Evolutionary conservation across 257 asterid species (phyloP), one percentile per base, ranked within the genome.

Genomic region (Forsythia viridissima): DNA sequence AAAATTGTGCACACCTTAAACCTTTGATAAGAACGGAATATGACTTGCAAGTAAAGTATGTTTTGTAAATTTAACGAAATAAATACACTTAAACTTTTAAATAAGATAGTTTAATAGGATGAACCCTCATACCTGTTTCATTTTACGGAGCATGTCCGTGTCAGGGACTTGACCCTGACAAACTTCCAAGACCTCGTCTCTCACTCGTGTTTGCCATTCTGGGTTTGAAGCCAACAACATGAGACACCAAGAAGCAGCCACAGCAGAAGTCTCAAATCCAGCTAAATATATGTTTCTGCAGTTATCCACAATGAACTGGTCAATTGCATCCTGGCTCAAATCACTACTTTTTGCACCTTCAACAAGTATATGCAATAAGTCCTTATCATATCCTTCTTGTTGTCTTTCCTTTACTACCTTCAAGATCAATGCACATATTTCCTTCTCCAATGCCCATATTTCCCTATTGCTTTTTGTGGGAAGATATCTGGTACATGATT

Each of bases 221-320:
- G 89, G 89, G 71, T 85, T 80, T 3, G 87, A 83, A 39, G 92
- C 92, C 72, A 89, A 39, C 41, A 85, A 73, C 91, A 89, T 85
- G 42, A 89, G 81, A 66, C 86, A 84, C 92, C 92, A 89, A 0
- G 88, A 79, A 21, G 90, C 91, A 0, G 91, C 76, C 18, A 85
- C 73, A 1, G 91, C 91, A 5, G 90, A 81, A 1, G 91, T 84
- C 82, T 84, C 89, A 41, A 80, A 84, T 8, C 88, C 92, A 2
- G 89, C 92, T 7, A 86, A 74, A 68, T 85, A 86, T 11, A 89
- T 83, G 84, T 85, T 89, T 72, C 73, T 80, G 85, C 92, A 89
- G 59, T 89, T 89, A 38, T 86, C 92, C 3, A 89, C 89, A 1
- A 89, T 83, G 82, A 89, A 89, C 37, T 73, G 77, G 21, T 87